Evolutionary conservation across 192 early-diverging fungal genomes (phyloP), one percentile per base, ranked within the genome.

Genomic region (Backusella psychrophila): DNA sequence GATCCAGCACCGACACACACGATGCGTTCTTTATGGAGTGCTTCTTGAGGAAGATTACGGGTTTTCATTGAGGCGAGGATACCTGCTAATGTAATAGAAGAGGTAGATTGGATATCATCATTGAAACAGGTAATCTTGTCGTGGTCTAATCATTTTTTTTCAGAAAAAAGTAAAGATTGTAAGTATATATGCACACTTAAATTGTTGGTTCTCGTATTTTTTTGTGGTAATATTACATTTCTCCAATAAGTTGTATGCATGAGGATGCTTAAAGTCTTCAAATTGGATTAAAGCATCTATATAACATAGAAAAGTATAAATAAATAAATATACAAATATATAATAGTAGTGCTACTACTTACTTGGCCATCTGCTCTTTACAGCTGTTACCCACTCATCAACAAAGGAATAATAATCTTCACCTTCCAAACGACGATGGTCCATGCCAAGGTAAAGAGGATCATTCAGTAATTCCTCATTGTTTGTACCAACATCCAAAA

Each of bases 301-400:
- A 42, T 4, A 70, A 69, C 3, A 19, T 63, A 44, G 46, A 69
- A 69, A 42, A 19, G 38, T 34, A 74, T 23, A 39, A 41, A 42
- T 36, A 36, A 59, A 73, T n/a, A 53, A n/a, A 63, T 63, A 2
- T 34, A 26, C 9, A 68, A 14, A 35, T 68, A 36, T 19, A 15
- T 19, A 33, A 38, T n/a, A 68, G 26, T n/a, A 68, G 26, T 66
- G 69, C 15, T 17, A 3, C 5, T 44, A 41, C 85, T 79, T 84
- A 87, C 85, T 84, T 69, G 86, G 86, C 82, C 85, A 87, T 82
- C 86, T 81, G 74, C 78, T 85, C 33, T 85, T 79, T 38, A 87
- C 79, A 36, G 86, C 86, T 23, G 82, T 80, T 15, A 87, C 86
- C 86, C 86, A 87, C 65, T 87, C 86, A 65, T 87, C 86, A 1